A percentile compares a stretch with the other conserved stretches of the same genome.
Conservation (phyloP, 176 grass and related monocot species). For the Neostapfia colusana region DNA sequence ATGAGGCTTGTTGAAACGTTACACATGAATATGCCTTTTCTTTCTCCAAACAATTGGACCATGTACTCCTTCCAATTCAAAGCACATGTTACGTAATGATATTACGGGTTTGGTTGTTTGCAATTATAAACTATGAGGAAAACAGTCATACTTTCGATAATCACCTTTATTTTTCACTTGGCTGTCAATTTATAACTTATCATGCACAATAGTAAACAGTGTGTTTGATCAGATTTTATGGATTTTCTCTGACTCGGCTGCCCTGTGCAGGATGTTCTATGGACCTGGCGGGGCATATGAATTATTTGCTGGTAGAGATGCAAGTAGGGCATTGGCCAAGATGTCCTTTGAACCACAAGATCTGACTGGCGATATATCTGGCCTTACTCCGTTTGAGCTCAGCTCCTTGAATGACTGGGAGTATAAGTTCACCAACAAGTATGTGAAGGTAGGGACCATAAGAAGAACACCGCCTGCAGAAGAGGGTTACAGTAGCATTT, state of each 20-base stretch:
- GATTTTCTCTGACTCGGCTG: constrained; percentile 19
- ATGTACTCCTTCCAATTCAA: neutral
- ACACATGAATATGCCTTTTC: neutral
- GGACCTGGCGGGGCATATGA: constrained; percentile 81
- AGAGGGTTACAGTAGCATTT: constrained; percentile 24
- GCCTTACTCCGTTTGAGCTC: constrained; percentile 65
- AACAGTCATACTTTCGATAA: neutral
- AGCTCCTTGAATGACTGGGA: constrained; percentile 79
- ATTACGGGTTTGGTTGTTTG: neutral
- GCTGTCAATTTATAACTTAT: neutral
- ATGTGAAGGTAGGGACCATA: constrained; percentile 71
- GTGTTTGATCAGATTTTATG: neutral
- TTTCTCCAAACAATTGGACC: neutral
- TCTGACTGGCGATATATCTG: constrained; percentile 74
- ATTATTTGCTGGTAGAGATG: constrained; percentile 80
- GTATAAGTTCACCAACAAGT: constrained; percentile 73
- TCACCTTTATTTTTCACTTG: neutral
- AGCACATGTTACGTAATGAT: neutral
- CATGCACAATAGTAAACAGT: neutral
- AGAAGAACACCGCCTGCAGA: constrained; percentile 23
- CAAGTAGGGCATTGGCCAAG: constrained; percentile 80
- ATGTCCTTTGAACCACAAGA: constrained; percentile 81
- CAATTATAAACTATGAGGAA: neutral
- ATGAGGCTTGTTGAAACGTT: neutral
- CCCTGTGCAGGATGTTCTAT: constrained; percentile 76